Percentiles rank a stretch among this genome's conserved stretches.
Evolutionary conservation across 176 grass and related monocot species (phyloP).

Genomic region (Lolium perenne): DNA sequence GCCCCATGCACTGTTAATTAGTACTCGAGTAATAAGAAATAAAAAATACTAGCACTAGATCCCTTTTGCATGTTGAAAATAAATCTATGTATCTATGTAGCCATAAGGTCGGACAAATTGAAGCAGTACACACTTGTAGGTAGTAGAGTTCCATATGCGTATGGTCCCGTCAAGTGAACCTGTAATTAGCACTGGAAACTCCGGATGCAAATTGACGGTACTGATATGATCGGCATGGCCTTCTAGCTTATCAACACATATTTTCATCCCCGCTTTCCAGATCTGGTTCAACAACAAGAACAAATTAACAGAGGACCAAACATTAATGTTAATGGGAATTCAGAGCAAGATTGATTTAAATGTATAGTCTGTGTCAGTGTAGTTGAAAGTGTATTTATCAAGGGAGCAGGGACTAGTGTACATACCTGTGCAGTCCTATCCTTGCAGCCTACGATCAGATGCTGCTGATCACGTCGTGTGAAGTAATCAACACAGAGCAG

Average conservation of each 20-base stretch:
- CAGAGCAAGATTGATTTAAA: too few species aligned
- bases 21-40: too few species aligned
- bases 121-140: neutral
- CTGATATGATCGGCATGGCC: neutral
- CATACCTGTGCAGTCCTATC: neutral
- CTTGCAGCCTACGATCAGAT: neutral
- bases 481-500: too few species aligned
- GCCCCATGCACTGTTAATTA: too few species aligned
- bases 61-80: too few species aligned
- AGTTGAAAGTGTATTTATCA: too few species aligned
- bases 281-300: neutral
- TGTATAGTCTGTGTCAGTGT: neutral
- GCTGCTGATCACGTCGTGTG: neutral
- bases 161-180: neutral
- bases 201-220: neutral
- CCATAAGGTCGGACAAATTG: neutral
- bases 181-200: neutral
- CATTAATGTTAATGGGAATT: too few species aligned
- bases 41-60: too few species aligned
- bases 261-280: neutral
- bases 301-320: too few species aligned
- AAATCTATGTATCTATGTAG: too few species aligned
- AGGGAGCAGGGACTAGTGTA: too few species aligned
- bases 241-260: neutral
- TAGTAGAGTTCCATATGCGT: neutral